phyloP scores from a whole-genome alignment of 75 land plant species.

The Isoetes taiwanensis region DNA sequence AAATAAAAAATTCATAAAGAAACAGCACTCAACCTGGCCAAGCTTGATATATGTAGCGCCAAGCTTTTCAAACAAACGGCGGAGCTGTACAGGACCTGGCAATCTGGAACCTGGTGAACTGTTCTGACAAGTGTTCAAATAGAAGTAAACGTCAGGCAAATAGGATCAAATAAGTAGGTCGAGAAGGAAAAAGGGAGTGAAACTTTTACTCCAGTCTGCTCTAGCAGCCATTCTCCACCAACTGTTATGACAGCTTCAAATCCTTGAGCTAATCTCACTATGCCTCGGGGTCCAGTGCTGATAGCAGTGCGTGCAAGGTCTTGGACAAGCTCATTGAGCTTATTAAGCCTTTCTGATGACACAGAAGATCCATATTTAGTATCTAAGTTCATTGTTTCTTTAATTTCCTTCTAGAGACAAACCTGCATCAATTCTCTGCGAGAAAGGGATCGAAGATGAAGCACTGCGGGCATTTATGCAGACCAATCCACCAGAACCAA shows the following conservation, averaged over 20 bases:
- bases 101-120: constrained; percentile 10
- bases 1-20: not conserved
- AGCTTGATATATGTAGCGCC: constrained; percentile 98
- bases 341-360: constrained; percentile 62
- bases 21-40: constrained; percentile 60
- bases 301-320: constrained; percentile 78
- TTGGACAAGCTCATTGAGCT: constrained; percentile 74
- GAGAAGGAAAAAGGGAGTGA: not conserved
- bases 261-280: constrained; percentile 82
- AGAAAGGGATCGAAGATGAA: too few relatives aligned
- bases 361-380: too few relatives aligned
- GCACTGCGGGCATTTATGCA: too few relatives aligned
- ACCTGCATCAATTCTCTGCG: too few relatives aligned
- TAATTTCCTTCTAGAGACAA: too few relatives aligned
- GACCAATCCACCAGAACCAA: too few relatives aligned
- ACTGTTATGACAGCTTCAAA: constrained; percentile 78
- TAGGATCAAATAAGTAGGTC: not conserved
- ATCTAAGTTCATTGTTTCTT: too few relatives aligned
- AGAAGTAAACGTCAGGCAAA: not conserved
- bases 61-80: constrained; percentile 80
- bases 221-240: constrained; percentile 76
- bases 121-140: constrained; percentile 38
- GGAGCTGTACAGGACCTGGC: constrained; percentile 61
- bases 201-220: constrained; percentile 14
- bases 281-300: constrained; percentile 92